Conservation (phyloP, 176 grass and related monocot genomes). For the Oryza glaberrima region DNA sequence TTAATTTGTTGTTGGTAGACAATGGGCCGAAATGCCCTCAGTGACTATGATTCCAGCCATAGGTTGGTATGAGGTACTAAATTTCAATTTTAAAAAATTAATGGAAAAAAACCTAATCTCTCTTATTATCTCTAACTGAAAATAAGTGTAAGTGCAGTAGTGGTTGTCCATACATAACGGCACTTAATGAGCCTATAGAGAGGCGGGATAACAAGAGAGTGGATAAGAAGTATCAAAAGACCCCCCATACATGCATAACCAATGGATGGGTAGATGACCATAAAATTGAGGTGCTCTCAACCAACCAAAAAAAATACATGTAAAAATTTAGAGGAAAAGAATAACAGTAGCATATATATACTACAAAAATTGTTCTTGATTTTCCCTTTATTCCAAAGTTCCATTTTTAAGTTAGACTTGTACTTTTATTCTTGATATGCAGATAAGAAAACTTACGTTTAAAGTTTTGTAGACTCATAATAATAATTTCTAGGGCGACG, state of each 20-base stretch:
- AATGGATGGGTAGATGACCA: neutral
- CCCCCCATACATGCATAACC: neutral
- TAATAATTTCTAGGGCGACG: too few species aligned
- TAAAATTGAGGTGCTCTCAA: too few species aligned
- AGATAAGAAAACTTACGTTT: too few species aligned
- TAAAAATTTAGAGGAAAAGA: neutral
- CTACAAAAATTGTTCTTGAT: neutral
- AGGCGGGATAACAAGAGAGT: neutral
- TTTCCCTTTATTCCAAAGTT: neutral
- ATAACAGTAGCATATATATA: neutral
- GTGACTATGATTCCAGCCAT: too few species aligned
- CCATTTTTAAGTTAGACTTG: neutral
- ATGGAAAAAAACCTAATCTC: neutral
- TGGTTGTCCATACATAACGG: neutral
- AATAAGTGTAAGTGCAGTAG: neutral
- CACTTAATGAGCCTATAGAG: neutral
- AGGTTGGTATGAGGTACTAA: too few species aligned
- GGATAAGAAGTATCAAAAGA: neutral
- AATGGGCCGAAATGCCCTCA: too few species aligned
- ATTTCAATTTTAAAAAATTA: too few species aligned
- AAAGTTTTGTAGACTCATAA: too few species aligned
- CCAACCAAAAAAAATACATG: too few species aligned
- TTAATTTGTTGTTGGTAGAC: too few species aligned
- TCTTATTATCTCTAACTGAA: neutral
- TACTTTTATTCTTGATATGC: too few species aligned